phyloP scores from a whole-genome alignment of 2,329 filamentous ascomycete genomes.

The Graphilbum sp. region DNA sequence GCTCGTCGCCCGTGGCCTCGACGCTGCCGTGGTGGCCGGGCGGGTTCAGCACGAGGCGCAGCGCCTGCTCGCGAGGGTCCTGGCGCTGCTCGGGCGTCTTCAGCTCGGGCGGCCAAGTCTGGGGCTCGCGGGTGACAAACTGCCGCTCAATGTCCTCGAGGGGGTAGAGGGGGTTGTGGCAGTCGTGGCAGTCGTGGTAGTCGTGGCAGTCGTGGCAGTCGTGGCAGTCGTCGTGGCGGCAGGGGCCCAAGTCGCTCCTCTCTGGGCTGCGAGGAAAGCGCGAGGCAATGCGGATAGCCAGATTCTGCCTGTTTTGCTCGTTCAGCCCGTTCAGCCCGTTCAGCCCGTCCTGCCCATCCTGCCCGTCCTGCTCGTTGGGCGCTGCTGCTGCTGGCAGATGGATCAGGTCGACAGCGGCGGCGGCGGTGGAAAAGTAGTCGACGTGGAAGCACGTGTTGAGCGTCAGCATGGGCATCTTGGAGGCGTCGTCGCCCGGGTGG shows the following conservation, averaged over 20 bases:
- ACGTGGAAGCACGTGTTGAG: neutral
- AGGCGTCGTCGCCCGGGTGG: too few species aligned
- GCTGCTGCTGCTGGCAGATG: neutral
- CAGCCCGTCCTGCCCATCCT: too few species aligned
- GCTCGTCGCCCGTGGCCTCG: constrained; percentile 27
- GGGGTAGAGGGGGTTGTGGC: constrained; percentile 11
- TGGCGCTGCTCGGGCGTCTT: neutral
- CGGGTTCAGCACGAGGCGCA: constrained; percentile 24
- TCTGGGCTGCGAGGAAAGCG: too few species aligned
- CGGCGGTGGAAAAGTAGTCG: neutral
- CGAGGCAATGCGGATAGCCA: too few species aligned
- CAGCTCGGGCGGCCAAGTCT: constrained; percentile 19
- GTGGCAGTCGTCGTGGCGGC: too few species aligned
- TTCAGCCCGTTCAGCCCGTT: too few species aligned
- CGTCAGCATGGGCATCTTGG: neutral
- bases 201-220: too few species aligned
- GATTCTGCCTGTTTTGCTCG: too few species aligned
- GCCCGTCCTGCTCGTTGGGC: constrained; percentile 1
- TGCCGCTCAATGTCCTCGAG: constrained; percentile 10
- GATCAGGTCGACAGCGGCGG: neutral
- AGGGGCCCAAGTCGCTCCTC: too few species aligned
- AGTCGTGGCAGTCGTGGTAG: too few species aligned
- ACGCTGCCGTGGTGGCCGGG: constrained; percentile 18
- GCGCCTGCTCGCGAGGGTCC: constrained; percentile 15
- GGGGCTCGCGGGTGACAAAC: constrained; percentile 12